phyloP scores from a whole-genome alignment of 805 yeast genomes.

The Grigorovia jiainica region DNA sequence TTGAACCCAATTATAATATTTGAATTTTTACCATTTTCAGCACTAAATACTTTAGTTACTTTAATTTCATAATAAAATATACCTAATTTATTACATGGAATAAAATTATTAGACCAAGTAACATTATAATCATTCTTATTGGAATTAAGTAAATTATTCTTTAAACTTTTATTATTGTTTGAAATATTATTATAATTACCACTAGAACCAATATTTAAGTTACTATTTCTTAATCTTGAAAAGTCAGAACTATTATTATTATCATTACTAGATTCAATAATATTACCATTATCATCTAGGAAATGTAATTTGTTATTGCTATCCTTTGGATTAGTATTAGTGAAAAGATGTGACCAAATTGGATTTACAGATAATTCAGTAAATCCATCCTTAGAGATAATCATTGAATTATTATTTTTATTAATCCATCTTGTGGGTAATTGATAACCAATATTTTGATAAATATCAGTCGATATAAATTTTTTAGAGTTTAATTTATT shows the following conservation, averaged over 20 bases:
- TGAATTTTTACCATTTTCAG: slow-evolving; percentile 20
- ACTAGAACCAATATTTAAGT: not conserved
- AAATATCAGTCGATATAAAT: slow-evolving; percentile 16
- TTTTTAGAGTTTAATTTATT: too few species aligned
- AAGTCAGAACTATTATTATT: not conserved
- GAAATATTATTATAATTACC: not conserved
- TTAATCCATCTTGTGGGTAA: slow-evolving; percentile 24
- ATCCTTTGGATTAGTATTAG: not conserved
- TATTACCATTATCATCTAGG: too few species aligned
- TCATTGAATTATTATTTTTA: slow-evolving; percentile 19
- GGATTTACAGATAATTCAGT: slow-evolving; percentile 17
- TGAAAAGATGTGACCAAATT: slow-evolving; percentile 12
- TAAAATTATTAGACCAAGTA: slow-evolving; percentile 22
- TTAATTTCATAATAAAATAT: slow-evolving; percentile 25
- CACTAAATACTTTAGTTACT: slow-evolving; percentile 18
- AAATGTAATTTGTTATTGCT: too few species aligned
- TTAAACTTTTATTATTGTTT: slow-evolving; percentile 9
- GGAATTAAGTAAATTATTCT: slow-evolving; percentile 1
- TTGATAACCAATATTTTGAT: slow-evolving; percentile 19
- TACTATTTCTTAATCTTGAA: slow-evolving; percentile 13
- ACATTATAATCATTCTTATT: slow-evolving; percentile 20
- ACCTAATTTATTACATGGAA: slow-evolving; percentile 16
- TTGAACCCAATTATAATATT: slow-evolving; percentile 25
- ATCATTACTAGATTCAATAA: not conserved
- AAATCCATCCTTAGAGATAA: slow-evolving; percentile 23